A percentile compares a stretch with the other conserved stretches of the same genome.
Conservation (phyloP, 2,329 filamentous ascomycete genomes). For the Neopestalotiopsis sp. region DNA sequence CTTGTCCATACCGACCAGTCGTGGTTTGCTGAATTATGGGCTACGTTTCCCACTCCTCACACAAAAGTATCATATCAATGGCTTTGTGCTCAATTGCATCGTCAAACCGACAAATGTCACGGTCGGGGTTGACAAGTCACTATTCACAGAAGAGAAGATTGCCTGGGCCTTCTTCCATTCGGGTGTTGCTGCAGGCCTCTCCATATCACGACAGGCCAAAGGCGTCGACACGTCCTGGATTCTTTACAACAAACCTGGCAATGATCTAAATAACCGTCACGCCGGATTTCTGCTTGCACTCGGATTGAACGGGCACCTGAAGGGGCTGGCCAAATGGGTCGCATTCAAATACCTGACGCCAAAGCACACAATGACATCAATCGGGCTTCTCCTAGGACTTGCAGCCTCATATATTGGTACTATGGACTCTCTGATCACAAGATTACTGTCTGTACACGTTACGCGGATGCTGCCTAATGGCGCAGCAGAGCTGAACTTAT, state of each 20-base stretch:
- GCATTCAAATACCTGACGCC: slow-evolving; percentile 99
- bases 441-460: slow-evolving; percentile 92
- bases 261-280: slow-evolving; percentile 92
- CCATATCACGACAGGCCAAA: slow-evolving; percentile 86
- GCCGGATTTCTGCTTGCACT: slow-evolving; percentile 91
- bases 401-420: slow-evolving; percentile 94
- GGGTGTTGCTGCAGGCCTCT: slow-evolving; percentile 88
- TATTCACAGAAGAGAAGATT: slow-evolving; percentile 94
- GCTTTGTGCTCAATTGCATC: slow-evolving; percentile 89
- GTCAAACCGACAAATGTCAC: slow-evolving; percentile 93
- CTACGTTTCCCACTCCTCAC: slow-evolving; percentile 87
- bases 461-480: slow-evolving; percentile 92
- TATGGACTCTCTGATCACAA: slow-evolving; percentile 95
- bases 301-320: slow-evolving; percentile 93
- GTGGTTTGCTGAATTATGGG: slow-evolving; percentile 86
- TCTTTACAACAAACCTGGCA: slow-evolving; percentile 89
- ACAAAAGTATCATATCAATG: slow-evolving; percentile 86
- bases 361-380: slow-evolving; percentile 99
- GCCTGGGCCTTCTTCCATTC: slow-evolving; percentile 99
- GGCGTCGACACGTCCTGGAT: slow-evolving; percentile 99
- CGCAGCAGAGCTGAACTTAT: slow-evolving; percentile 92
- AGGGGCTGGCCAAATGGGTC: slow-evolving; percentile 93
- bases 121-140: slow-evolving; percentile 86
- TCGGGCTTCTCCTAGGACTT: slow-evolving; percentile 89
- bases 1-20: slow-evolving; percentile 84